Evolutionary conservation across 495 filamentous ascomycete genomes (phyloP), one percentile per base, ranked within the genome.

Genomic region (Tetracladium setigerum): DNA sequence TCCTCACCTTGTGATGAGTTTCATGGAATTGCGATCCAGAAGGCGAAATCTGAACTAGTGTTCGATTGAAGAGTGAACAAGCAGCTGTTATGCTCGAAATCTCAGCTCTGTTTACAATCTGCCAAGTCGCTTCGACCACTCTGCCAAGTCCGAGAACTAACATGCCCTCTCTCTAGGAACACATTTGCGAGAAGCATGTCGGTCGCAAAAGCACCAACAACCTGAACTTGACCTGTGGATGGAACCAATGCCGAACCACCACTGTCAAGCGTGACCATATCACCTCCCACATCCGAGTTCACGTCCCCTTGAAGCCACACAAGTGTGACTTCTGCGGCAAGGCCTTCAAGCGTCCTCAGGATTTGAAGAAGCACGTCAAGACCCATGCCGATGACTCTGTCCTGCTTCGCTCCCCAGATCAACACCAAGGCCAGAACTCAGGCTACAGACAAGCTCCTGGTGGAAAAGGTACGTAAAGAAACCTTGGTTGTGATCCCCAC

Each of bases 231-330:
- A 95, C 88, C 16, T 99, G 94, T 66, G 87, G 92, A 61, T 99
- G 94, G 94, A 90, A 90, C 56, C 82, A 81, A 53, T 99, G 94
- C 69, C 84, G 86, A 51, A 95, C 90, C 11, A 95, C 89, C 24
- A 96, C 92, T 10, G 92, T 97, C 62, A 99, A 99, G 75, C 87
- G 94, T 54, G 94, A 99, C 58, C 94, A 99, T 63, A 99, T 99
- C 70, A 99, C 94, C 31, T 99, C 94, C 7, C 94, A 99, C 66
- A 95, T 99, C 53, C 87, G 94, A 38, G 94, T 97, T 32, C 94
- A 99, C 63, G 92, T 99, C 5, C 94, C 94, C 10, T 71, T 97
- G 41, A 97, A 97, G 74, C 94, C 94, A 34, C 92, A 99, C 70
- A 95, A 95, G 65, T 99, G 94, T 61, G 89, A 95, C 58, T 95